phyloP scores from a whole-genome alignment of 2,329 filamentous ascomycete species.

The Coniosporium uncinatum region DNA sequence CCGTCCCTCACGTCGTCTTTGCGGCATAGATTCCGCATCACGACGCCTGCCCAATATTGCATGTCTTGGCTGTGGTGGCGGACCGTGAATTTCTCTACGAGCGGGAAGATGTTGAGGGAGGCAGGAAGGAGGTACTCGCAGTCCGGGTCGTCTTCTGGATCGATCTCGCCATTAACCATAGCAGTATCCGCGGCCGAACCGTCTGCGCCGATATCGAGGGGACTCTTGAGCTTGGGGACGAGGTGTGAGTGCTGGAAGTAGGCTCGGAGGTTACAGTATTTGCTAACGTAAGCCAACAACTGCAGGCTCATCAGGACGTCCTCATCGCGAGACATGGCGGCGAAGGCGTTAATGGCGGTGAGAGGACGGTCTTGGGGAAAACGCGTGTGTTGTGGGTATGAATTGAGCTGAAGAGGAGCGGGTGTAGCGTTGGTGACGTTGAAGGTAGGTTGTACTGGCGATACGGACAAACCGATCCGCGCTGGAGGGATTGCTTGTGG shows the following conservation, averaged over 20 bases:
- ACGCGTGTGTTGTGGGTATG: conserved; percentile 63
- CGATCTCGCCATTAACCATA: conserved; percentile 9
- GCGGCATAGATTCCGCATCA: conserved; percentile 97
- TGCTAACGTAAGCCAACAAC: conserved; percentile 93
- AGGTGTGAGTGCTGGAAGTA: conserved; percentile 96
- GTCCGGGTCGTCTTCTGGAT: conserved; percentile 54
- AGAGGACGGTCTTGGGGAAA: conserved; percentile 65
- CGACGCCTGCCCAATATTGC: conserved; percentile 99
- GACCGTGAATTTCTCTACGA: conserved; percentile 98
- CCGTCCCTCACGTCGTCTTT: conserved; percentile 95
- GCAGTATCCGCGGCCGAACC: conserved; percentile 33
- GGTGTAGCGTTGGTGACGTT: conserved; percentile 66
- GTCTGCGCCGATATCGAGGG: conserved; percentile 77
- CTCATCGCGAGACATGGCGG: conserved; percentile 93
- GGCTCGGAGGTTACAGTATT: conserved; percentile 92
- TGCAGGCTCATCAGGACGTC: conserved; percentile 98
- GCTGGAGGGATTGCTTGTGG: conserved; percentile 63
- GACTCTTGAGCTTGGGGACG: conserved; percentile 84
- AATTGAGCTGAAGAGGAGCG: conserved; percentile 61
- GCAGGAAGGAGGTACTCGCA: conserved; percentile 90
- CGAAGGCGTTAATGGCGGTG: conserved; percentile 66
- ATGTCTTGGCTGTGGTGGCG: conserved; percentile 94
- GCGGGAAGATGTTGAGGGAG: conserved; percentile 96
- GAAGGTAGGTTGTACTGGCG: conserved; percentile 62
- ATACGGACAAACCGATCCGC: conserved; percentile 45